Conservation (phyloP, 2,329 filamentous ascomycete genomes). For the Pseudogymnoascus sp. region DNA sequence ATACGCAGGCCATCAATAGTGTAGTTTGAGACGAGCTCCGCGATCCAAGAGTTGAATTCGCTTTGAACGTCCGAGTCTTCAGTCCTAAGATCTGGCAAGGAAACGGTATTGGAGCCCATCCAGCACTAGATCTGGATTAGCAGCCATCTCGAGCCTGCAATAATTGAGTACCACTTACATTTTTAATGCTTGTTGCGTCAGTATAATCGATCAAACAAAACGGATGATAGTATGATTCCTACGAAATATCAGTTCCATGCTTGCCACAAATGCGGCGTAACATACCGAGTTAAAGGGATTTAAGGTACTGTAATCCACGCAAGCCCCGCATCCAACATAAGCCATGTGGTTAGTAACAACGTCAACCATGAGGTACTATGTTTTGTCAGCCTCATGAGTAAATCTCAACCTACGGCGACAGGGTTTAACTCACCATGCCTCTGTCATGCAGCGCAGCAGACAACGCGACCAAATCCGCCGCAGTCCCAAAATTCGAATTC, state of each 20-base stretch:
- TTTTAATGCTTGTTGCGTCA: constrained; percentile 27
- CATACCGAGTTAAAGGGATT: constrained; percentile 34
- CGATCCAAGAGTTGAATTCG: constrained; percentile 25
- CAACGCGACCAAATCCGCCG: constrained; percentile 41
- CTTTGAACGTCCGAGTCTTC: constrained; percentile 23
- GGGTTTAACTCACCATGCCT: constrained; percentile 36
- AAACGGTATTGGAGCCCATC: constrained; percentile 26
- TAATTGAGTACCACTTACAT: constrained; percentile 8
- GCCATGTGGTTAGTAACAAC: constrained; percentile 46
- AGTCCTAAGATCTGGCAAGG: constrained; percentile 29
- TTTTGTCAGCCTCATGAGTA: not conserved
- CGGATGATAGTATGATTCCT: no score
- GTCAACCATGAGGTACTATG: constrained; percentile 45
- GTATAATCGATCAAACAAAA: constrained; percentile 33
- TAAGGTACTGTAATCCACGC: constrained; percentile 34
- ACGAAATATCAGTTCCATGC: no score
- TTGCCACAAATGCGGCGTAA: constrained; percentile 21
- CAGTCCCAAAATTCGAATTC: constrained; percentile 44
- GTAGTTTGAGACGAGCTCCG: constrained; percentile 26
- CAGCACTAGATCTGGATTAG: constrained; percentile 19
- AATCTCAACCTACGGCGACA: constrained; percentile 20
- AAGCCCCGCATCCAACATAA: constrained; percentile 26
- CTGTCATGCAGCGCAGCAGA: constrained; percentile 38
- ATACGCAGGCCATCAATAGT: constrained; percentile 45
- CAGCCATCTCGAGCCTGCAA: not conserved